phyloP scores from a whole-genome alignment of 2,329 filamentous ascomycete species.

The Grosmannia serpens region DNA sequence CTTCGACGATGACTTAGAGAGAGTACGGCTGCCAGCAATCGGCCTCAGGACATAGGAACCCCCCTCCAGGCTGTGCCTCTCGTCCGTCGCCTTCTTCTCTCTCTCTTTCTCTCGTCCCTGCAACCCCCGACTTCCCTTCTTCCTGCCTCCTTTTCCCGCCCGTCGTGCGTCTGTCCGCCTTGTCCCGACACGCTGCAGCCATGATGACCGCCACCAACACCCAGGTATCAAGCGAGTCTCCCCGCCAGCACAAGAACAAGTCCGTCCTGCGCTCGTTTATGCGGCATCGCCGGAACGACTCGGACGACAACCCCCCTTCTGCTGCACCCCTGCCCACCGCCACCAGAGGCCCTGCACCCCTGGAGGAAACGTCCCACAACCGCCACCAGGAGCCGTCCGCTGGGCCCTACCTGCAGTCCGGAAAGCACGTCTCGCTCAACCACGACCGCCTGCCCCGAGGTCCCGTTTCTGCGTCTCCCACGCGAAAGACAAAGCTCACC shows the following conservation, averaged over 20 bases:
- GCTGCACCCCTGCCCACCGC: constrained; percentile 12
- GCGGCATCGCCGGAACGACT: constrained; percentile 34
- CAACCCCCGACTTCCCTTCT: neutral
- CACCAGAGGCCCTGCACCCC: constrained; percentile 19
- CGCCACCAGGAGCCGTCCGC: constrained; percentile 26
- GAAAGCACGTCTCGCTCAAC: neutral
- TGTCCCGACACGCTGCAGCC: neutral
- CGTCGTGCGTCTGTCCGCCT: too few relatives aligned
- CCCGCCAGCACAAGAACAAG: constrained; percentile 29
- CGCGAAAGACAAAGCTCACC: constrained; percentile 55
- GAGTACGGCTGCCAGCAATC: neutral
- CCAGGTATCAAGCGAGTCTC: neutral
- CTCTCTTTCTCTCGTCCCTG: too few relatives aligned
- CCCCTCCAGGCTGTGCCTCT: neutral
- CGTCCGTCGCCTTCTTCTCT: neutral
- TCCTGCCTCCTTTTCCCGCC: neutral
- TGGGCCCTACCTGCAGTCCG: constrained; percentile 13
- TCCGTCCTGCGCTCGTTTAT: constrained; percentile 39
- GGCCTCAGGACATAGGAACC: neutral
- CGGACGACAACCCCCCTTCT: constrained; percentile 26
- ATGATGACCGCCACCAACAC: constrained; percentile 8
- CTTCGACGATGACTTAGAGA: neutral
- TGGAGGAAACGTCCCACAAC: constrained; percentile 48
- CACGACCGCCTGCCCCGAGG: neutral
- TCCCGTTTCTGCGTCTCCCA: constrained; percentile 28